Base-by-base conservation (phyloP, 495 filamentous ascomycete genomes). In the Aspergillus funiculosus region DNA sequence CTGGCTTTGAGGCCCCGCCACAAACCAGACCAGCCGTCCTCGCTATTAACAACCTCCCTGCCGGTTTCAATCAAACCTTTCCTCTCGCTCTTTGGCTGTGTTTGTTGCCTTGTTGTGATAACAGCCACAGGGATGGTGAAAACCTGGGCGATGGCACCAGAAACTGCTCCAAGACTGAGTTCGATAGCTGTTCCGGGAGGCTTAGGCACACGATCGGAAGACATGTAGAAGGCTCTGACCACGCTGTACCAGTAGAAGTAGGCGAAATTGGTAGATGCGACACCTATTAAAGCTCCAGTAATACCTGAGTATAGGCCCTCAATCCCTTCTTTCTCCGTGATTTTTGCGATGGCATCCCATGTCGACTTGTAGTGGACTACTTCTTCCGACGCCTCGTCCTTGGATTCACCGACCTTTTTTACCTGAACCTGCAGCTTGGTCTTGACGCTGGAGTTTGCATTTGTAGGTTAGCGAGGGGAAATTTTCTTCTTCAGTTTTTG, bases 221-320 rank as follows among this genome's bases (percentile, higher is more conserved):
- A 77, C 60, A 89, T 67, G 61, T 96, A 97, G 27, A 95, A 67
- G 9, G 77, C 79, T 31, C 92, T 83, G 10, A 96, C 88, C 13
- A 89, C 63, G 15, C 87, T 90, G 66, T 99, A 97, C 92, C 92
- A 99, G 73, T 97, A 99, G 60, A 99, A 99, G 68, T 99, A 99
- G 48, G 92, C 92, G 60, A 99, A 99, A 62, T 99, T 99, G 45
- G 89, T 97, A 10, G 89, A 95, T 6, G 88, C 91, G 10, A 97
- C 94, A 31, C 92, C 92, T 13, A 96, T 67, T 8, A 99, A 74
- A 5, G 88, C 79, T 13, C 94, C 90, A 36, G 76, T 67, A 58
- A 99, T 89, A 37, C 92, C 92, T 31, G 86, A 80, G 58, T 97
- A 99, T 17, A 99, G 77, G 2, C 94, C 92, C 11, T 64, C 50